phyloP scores from a whole-genome alignment of 2,329 filamentous ascomycete genomes.

The Fusarium nisikadoi region DNA sequence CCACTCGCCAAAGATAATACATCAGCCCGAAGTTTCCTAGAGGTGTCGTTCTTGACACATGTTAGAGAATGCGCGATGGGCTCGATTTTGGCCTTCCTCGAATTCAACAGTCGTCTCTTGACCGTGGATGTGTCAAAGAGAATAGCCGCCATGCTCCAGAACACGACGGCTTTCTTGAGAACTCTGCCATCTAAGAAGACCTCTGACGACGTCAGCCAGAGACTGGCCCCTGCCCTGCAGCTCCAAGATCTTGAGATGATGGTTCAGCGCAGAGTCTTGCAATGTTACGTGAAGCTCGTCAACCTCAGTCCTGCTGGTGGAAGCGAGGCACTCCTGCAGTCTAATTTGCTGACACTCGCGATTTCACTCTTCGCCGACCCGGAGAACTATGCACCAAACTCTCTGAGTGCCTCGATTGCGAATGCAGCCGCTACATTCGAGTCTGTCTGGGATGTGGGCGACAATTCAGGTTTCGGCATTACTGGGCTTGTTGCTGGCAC shows the following conservation, averaged over 20 bases:
- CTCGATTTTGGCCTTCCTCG: slow-evolving; percentile 89
- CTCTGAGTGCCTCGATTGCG: slow-evolving; percentile 89
- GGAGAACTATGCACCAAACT: slow-evolving; percentile 85
- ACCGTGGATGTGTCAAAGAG: slow-evolving; percentile 95
- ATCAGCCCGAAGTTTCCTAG: slow-evolving; percentile 82
- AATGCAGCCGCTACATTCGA: slow-evolving; percentile 91
- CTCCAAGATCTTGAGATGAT: slow-evolving; percentile 91
- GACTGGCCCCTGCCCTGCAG: slow-evolving; percentile 85
- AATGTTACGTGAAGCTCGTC: slow-evolving; percentile 93
- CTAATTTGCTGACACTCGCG: slow-evolving; percentile 88
- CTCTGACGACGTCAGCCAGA: slow-evolving; percentile 85
- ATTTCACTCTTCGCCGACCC: slow-evolving; percentile 94
- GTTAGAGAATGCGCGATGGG: slow-evolving; percentile 94
- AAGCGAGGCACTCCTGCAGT: slow-evolving; percentile 87
- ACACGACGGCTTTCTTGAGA: slow-evolving; percentile 89
- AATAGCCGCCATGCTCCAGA: slow-evolving; percentile 93
- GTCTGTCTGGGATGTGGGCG: slow-evolving; percentile 91
- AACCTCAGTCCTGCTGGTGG: slow-evolving; percentile 87
- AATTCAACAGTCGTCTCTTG: slow-evolving; percentile 90
- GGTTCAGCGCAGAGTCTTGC: slow-evolving; percentile 90
- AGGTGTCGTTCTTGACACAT: slow-evolving; percentile 92
- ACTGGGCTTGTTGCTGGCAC: slow-evolving; percentile 86
- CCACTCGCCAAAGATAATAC: slow-evolving; percentile 94
- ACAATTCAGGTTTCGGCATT: slow-evolving; percentile 95
- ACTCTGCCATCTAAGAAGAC: slow-evolving; percentile 85